Conservation (phyloP, 192 early-diverging fungal species). For the Phlyctochytrium arcticum region DNA sequence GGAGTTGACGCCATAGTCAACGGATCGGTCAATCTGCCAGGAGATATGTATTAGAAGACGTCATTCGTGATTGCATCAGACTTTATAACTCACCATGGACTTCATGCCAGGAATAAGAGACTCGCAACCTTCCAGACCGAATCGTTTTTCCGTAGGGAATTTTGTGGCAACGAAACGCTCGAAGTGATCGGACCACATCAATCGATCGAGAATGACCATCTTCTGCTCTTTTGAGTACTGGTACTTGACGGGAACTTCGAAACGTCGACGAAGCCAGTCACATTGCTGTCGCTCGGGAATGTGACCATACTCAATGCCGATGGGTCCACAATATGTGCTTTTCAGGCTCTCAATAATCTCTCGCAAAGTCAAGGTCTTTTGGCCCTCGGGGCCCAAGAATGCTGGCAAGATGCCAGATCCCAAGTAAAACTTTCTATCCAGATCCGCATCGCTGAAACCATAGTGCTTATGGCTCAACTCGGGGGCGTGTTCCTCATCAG, state of each 20-base stretch:
- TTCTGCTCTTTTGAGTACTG: conserved; percentile 87
- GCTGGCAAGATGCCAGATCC: conserved; percentile 92
- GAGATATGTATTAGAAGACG: background rate
- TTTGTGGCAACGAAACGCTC: conserved; percentile 95
- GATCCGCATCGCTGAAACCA: conserved; percentile 89
- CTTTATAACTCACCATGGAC: conserved; percentile 63
- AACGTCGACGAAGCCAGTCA: conserved; percentile 91
- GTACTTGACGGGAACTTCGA: conserved; percentile 90
- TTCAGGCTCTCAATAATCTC: conserved; percentile 84
- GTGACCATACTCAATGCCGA: conserved; percentile 98
- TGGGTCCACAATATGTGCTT: conserved; percentile 87
- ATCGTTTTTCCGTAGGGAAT: conserved; percentile 96
- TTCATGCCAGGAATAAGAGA: conserved; percentile 98
- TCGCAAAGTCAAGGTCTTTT: conserved; percentile 75
- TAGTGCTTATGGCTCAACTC: conserved; percentile 87
- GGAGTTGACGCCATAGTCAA: conserved; percentile 91
- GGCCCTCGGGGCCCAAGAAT: conserved; percentile 59
- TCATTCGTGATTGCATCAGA: background rate
- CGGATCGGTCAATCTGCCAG: conserved; percentile 84
- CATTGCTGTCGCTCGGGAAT: conserved; percentile 93
- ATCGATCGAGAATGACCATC: conserved; percentile 86
- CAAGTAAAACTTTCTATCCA: conserved; percentile 87
- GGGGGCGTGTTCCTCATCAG: conserved; percentile 58
- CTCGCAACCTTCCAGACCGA: conserved; percentile 97
- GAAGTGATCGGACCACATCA: conserved; percentile 96